Base-by-base conservation (phyloP, 805 yeast genomes). In the Hanseniaspora mollemarum region DNA sequence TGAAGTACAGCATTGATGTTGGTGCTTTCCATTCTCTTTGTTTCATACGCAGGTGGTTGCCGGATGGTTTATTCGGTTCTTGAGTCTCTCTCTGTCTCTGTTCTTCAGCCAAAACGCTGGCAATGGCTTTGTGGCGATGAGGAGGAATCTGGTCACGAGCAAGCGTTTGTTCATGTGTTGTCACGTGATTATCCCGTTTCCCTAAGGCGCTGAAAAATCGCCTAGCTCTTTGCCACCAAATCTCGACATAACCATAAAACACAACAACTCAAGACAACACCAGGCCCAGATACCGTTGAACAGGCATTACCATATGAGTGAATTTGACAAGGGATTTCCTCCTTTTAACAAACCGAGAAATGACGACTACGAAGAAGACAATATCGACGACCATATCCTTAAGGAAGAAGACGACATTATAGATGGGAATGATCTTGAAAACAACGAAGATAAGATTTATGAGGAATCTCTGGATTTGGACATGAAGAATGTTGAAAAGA, bases 391-490 rank as follows among this genome's bases (percentile, higher is more conserved):
- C 46, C 71, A 65, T 32, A 68, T 67, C 52, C 55, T 69, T 28
- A 67, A 71, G 0, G 72, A 71, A 29, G 65, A 64, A 46, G 74
- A 70, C 31, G 71, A 70, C 55, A 69, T 70, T 28, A 65, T 71
- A 38, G 74, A 71, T 55, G 71, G 73, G 55, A 71, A 71, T 53
- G 74, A 71, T 59, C 60, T 68, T 31, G 66, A 71, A 33, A 65
- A 64, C 43, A 65, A 65, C 46, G 66, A 64, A 53, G 62, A 62
- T 13, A 63, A 60, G 54, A 63, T 60, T 43, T 65, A 65, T 46
- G 77, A 82, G 58, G 95, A 83, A 66, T 73, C 85, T 13, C 72
- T 88, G 28, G 94, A 92, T 63, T 71, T 92, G 65, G 85, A 87
- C 61, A 66, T 87, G 46, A 55, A 71, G 1, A 69, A 71, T 28